Percentiles rank a stretch among this genome's conserved stretches.
phyloP scores from a whole-genome alignment of 176 grass and related monocot genomes.

The Eleusine indica region DNA sequence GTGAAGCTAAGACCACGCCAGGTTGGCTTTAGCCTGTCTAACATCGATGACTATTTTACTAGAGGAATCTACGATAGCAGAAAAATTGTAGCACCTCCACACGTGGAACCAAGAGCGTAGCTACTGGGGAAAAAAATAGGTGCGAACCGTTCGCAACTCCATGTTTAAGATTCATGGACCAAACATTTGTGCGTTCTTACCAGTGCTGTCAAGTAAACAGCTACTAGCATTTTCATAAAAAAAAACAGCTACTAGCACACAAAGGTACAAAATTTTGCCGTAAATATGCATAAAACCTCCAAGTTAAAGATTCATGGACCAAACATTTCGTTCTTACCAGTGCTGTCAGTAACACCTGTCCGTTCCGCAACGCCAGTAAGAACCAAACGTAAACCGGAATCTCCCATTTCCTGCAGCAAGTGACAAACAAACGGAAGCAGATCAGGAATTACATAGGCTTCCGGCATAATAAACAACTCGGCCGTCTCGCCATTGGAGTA shows the following conservation, averaged over 20 bases:
- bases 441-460: neutral
- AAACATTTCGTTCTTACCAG: conserved; percentile 15
- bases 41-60: neutral
- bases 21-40: neutral
- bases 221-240: no score
- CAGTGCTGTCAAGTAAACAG: no score
- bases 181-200: no score
- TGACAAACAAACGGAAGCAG: neutral
- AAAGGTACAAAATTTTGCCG: conserved; percentile 13
- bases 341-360: conserved; percentile 35
- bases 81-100: neutral
- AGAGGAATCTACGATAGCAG: neutral
- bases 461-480: conserved; percentile 10
- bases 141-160: no score
- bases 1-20: neutral
- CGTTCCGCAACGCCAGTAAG: conserved; percentile 10
- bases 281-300: neutral
- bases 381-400: neutral
- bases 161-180: no score
- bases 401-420: conserved; percentile 6
- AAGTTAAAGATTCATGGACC: neutral
- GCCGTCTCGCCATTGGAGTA: conserved; percentile 47
- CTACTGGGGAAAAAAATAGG: neutral
- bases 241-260: neutral
- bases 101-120: conserved; percentile 15